Evolutionary conservation across 371 early-diverging fungal genomes (phyloP), one percentile per base, ranked within the genome.

Genomic region (Mucor sp.): DNA sequence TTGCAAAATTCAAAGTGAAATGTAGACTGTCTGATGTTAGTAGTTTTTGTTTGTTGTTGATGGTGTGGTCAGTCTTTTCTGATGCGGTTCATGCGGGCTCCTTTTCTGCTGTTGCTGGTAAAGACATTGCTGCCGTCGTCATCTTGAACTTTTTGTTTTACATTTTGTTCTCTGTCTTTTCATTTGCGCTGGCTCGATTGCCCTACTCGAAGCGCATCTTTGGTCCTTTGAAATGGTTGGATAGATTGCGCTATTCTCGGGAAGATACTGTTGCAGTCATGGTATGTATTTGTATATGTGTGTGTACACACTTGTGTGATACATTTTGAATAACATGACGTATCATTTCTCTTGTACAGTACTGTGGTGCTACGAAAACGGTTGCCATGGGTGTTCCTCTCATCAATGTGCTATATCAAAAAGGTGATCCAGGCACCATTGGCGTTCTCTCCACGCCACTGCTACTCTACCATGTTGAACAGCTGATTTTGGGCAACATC

Each of bases 371-470:
- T 4, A 91, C 91, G 0, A 93, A 93, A 70, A 91, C 93, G 0
- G 89, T 93, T 0, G 90, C 91, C 3, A 84, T 93, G 83, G 93
- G 93, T 2, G 87, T 91, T 5, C 93, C 93, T 1, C 74, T 93
- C 69, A 90, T 93, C 75, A 89, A 90, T 72, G 87, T 91, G 8
- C 76, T 93, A 30, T 93, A 89, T 66, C 74, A 70, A n/a, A 79
- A 74, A 19, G 79, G 70, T 11, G 71, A 85, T 58, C 72, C 80
- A 5, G 83, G 82, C n/a, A 63, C 81, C 30, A 77, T 89, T 12
- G 93, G 91, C 30, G 81, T 91, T 4, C 65, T 89, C 53, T 82
- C 89, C 0, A 84, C 89, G 0, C 93, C 93, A 0, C 70, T 93
- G 11, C 65, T 93, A 58, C 77, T 91, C 21, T 93, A 93, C 65